phyloP scores from a whole-genome alignment of 2,329 filamentous ascomycete species.

The Penicillium sclerotigenum region DNA sequence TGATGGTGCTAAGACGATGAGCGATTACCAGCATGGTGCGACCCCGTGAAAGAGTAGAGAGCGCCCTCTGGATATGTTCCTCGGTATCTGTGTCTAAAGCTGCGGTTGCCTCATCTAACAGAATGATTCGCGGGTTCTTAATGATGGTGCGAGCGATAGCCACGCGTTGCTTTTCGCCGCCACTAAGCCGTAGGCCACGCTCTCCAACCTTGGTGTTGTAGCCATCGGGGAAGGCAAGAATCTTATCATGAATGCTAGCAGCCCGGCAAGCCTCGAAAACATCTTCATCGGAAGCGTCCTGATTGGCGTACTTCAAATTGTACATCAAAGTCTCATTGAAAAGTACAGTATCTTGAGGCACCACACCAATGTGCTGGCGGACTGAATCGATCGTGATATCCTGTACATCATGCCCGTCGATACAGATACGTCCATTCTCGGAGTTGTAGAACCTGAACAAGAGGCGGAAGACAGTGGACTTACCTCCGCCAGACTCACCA shows the following conservation, averaged over 20 bases:
- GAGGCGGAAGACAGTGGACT: constrained; percentile 92
- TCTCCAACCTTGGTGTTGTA: constrained; percentile 91
- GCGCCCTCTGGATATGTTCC: constrained; percentile 84
- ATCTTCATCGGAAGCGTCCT: constrained; percentile 73
- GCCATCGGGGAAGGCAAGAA: constrained; percentile 79
- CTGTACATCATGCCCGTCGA: constrained; percentile 81
- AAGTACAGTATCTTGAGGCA: constrained; percentile 91
- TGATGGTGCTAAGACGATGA: constrained; percentile 81
- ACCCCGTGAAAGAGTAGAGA: constrained; percentile 75
- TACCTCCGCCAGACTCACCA: constrained; percentile 93
- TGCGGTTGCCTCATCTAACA: constrained; percentile 89
- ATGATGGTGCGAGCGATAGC: constrained; percentile 91
- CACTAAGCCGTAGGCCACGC: constrained; percentile 78
- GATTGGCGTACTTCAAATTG: constrained; percentile 86
- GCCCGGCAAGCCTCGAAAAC: constrained; percentile 78
- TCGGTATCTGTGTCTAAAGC: constrained; percentile 89
- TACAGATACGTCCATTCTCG: constrained; percentile 70
- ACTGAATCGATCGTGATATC: constrained; percentile 92
- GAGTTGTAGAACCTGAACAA: constrained; percentile 97
- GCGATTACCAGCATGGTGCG: constrained; percentile 95
- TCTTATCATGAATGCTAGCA: constrained; percentile 90
- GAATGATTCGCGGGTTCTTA: constrained; percentile 86
- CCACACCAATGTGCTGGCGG: constrained; percentile 85
- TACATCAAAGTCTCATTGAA: constrained; percentile 97
- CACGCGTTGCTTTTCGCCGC: constrained; percentile 89